phyloP scores from a whole-genome alignment of 192 early-diverging fungal genomes.

The Backusella parvicylindrica region DNA sequence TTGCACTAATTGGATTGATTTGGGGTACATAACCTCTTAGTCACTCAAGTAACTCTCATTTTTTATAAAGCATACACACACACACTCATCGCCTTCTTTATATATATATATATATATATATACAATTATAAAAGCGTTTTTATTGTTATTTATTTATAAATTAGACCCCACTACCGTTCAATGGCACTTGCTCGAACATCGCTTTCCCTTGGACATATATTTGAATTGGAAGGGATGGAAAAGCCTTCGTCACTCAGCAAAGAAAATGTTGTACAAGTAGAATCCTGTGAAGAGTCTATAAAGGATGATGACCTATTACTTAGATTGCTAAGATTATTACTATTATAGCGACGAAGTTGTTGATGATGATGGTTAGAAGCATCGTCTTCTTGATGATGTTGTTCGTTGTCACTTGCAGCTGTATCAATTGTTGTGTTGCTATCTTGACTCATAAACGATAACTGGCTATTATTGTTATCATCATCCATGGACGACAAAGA shows the following conservation, averaged over 20 bases:
- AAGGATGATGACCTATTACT: background rate
- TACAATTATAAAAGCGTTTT: background rate
- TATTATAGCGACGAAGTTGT: background rate
- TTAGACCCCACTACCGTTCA: background rate
- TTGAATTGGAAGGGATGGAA: background rate
- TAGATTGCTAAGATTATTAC: background rate
- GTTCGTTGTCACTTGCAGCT: background rate
- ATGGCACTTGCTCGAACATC: conserved; percentile 7
- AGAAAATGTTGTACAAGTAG: background rate
- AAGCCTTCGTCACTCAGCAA: background rate
- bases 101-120: background rate
- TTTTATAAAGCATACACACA: too few species aligned
- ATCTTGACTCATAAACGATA: background rate
- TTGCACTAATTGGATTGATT: too few species aligned
- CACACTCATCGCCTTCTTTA: too few species aligned
- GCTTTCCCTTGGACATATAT: conserved; percentile 5
- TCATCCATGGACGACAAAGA: background rate
- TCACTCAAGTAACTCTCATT: too few species aligned
- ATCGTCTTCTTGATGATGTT: background rate
- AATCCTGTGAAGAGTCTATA: background rate
- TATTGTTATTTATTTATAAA: background rate
- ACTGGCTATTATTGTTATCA: background rate
- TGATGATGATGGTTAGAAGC: background rate
- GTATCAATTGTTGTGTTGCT: background rate
- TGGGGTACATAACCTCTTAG: too few species aligned